Percentiles rank a stretch among this genome's conserved stretches.
phyloP scores from a whole-genome alignment of 2,329 filamentous ascomycete genomes.

The Myriosclerotinia scirpicola region DNA sequence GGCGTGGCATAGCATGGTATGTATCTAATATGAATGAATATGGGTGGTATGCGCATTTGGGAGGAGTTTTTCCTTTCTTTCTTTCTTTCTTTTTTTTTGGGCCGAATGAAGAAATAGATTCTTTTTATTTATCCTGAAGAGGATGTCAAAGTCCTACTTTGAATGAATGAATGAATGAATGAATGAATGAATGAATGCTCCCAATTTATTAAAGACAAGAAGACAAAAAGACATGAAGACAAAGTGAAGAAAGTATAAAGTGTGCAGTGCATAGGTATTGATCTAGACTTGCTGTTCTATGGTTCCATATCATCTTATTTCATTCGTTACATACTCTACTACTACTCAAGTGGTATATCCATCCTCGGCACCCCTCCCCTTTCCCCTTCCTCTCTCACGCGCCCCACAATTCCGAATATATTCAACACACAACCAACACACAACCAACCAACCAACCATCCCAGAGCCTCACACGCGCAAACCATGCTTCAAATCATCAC shows the following conservation, averaged over 20 bases:
- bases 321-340: neutral
- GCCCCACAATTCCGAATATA: neutral
- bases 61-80: neutral
- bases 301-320: neutral
- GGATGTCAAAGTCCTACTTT: no score
- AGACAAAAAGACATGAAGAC: no score
- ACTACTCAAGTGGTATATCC: neutral
- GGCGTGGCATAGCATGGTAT: neutral
- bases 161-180: no score
- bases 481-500: neutral
- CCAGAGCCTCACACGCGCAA: neutral
- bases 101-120: neutral
- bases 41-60: neutral
- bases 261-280: neutral
- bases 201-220: no score
- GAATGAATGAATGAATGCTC: no score
- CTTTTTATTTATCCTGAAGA: neutral
- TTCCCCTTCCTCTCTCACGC: neutral
- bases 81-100: no score
- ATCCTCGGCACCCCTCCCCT: no score
- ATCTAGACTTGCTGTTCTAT: neutral
- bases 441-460: constrained; percentile 1
- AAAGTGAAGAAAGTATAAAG: neutral
- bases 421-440: no score
- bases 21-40: constrained; percentile 4